Evolutionary conservation across 2,329 filamentous ascomycete species (phyloP), one percentile per base, ranked within the genome.

Genomic region (Talaromyces verruculosus): DNA sequence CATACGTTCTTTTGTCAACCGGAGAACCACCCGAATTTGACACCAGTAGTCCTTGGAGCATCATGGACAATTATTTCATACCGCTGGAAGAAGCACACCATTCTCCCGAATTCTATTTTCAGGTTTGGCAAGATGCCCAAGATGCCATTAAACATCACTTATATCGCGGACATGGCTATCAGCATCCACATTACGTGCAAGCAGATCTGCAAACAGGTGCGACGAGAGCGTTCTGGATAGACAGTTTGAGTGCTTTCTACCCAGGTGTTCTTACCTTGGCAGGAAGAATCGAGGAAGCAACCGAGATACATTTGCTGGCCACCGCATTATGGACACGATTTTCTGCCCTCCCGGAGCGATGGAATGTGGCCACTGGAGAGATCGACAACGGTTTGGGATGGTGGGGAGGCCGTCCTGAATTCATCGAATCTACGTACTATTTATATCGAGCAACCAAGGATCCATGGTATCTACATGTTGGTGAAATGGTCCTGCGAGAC

Each of bases 391-490:
- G 92, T 10, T 86, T 98, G 30, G 88, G 90, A 11, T 98, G 95
- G 92, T 99, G 96, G 91, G 92, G 92, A 11, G 92, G 96, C 25
- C 88, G 95, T 28, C 95, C 95, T 5, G 95, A 99, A 77, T 98
- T 98, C 74, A 93, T 97, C 71, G 95, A 99, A 79, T 97, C 93
- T 0, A 97, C 91, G 0, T 99, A 96, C 79, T 92, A 98, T 74
- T 83, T 99, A n/a, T 98, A 96, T 76, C 89, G 91, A 61, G 93
- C 94, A 1, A 98, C 95, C 0, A 87, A 89, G 71, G 95, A 99
- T 76, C 93, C 93, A 0, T 99, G 94, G 93, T 98, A 97, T 78
- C 83, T 98, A 4, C 90, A 97, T 75, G 91, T 96, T 22, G 95
- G 93, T 33, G 95, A 99, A 77, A 99, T 99, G 95, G 89, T 93